Evolutionary conservation across 2,329 filamentous ascomycete species (phyloP).

Genomic region (Beauveria sp.): DNA sequence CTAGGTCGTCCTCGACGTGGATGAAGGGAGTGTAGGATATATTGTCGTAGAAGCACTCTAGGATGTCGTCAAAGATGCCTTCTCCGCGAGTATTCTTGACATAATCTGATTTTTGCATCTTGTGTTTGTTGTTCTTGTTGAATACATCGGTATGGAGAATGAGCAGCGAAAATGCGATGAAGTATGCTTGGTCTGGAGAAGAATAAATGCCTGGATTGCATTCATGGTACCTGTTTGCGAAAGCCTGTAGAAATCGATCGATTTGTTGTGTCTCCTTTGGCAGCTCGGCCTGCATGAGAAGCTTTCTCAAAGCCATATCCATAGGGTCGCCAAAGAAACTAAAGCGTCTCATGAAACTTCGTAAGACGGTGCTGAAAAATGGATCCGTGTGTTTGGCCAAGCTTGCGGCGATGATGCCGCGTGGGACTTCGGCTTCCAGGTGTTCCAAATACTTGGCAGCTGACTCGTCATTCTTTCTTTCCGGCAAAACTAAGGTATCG

Average conservation of each 20-base stretch:
- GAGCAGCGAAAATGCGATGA: conserved; percentile 91
- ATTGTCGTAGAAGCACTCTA: conserved; percentile 97
- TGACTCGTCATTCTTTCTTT: conserved; percentile 79
- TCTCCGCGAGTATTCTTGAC: conserved; percentile 90
- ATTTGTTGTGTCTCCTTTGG: conserved; percentile 98
- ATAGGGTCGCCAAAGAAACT: conserved; percentile 94
- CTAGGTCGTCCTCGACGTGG: conserved; percentile 86
- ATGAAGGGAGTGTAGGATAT: conserved; percentile 98
- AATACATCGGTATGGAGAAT: conserved; percentile 98
- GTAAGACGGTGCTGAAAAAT: conserved; percentile 74
- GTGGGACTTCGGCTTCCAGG: conserved; percentile 70
- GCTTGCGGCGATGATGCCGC: conserved; percentile 75
- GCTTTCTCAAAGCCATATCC: conserved; percentile 93
- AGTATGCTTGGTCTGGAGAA: conserved; percentile 90
- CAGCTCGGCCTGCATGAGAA: conserved; percentile 92
- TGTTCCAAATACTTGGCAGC: conserved; percentile 82
- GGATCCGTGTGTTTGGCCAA: conserved; percentile 79
- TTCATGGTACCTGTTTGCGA: conserved; percentile 94
- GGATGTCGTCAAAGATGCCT: conserved; percentile 84
- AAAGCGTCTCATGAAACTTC: conserved; percentile 93
- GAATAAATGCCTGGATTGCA: conserved; percentile 96
- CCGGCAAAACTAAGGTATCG: conserved; percentile 64
- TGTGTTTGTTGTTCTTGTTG: conserved; percentile 99
- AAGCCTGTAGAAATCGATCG: conserved; percentile 85
- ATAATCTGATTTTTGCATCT: conserved; percentile 96